Base-by-base conservation (phyloP, 2,329 filamentous ascomycete species). In the Exophiala dermatitidis region DNA sequence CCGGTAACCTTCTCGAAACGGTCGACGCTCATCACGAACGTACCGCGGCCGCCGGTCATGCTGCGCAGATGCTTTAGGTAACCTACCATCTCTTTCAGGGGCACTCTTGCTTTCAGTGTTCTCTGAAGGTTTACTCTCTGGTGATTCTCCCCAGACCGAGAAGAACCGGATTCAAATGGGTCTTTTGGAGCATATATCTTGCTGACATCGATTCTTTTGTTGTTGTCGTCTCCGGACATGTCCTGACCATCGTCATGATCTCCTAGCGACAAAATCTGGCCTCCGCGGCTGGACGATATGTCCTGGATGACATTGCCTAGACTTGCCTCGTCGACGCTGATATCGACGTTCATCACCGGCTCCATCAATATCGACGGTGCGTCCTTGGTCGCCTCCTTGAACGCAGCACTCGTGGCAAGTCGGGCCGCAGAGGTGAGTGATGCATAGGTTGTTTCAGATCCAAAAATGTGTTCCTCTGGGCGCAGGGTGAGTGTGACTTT, bases 71-170 rank as follows among this genome's bases (percentile, higher is more conserved):
- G 88, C 67, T 89, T 88, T 62, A 97, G 76, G 69, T 97, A 98
- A 40, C 91, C 88, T 34, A 97, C 84, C 88, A 97, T 96, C 71
- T 97, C 91, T 71, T 93, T 94, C 63, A 97, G 76, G 32, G 93
- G 93, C 30, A 97, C 91, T 64, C 87, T 83, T 26, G 90, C 93
- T 7, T 85, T 83, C 61, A 98, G 88, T 46, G 85, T 77, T 52
- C 78, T 69, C 53, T 82, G 80, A 32, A 77, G 69, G 41, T 69
- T 69, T 2, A 66, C 60, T 10, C 53, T 54, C 9, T 59, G 54
- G 63, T 68, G 62, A 44, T 62, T 54, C 33, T 61, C 59, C 45
- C 53, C 53, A 26, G 49, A 46, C n/a, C 54, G 46, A 12, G 75
- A 58, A 4, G 63, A 63, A 72, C 74, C 67, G 26, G 60, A 60